These are phyloP conservation scores for Xerophyta viscosa DNA, from an alignment of 106 monocot genomes.

Conservation along the genomic window DNA sequence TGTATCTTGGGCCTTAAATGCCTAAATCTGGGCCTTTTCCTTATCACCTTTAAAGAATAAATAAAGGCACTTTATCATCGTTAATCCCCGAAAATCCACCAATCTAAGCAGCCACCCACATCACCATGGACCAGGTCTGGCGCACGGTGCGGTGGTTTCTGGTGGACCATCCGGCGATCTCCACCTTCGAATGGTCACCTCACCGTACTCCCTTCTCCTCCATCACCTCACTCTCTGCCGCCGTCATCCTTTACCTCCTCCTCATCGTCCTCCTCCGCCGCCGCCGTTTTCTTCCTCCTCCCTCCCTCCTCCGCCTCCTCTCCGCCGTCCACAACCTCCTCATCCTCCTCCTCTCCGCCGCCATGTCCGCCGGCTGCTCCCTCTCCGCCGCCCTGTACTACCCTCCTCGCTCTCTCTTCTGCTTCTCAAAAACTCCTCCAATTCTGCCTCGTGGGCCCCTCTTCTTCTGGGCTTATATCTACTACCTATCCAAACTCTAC, in stretches of 20 bases:
- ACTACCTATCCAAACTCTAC: conserved; percentile 97
- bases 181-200: conserved; percentile 41
- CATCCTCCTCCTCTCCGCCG: conserved; percentile 52
- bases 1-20: too few relatives aligned
- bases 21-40: too few relatives aligned
- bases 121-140: not conserved
- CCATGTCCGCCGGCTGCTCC: conserved; percentile 57
- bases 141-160: conserved; percentile 21
- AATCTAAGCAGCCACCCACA: too few relatives aligned
- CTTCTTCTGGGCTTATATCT: conserved; percentile 93
- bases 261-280: conserved; percentile 10
- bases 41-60: too few relatives aligned
- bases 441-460: conserved; percentile 39
- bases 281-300: conserved; percentile 17
- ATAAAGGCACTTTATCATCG: too few relatives aligned
- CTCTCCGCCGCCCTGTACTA: conserved; percentile 37
- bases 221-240: conserved; percentile 34
- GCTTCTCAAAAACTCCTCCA: conserved; percentile 32
- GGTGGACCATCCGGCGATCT: conserved; percentile 36
- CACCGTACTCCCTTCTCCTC: conserved; percentile 27
- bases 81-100: too few relatives aligned
- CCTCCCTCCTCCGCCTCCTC: conserved; percentile 25
- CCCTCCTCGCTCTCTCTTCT: conserved; percentile 41
- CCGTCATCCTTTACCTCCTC: conserved; percentile 27
- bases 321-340: conserved; percentile 50